Percentiles rank a stretch among this genome's conserved stretches.
These are phyloP conservation scores for Penicillium sp. DNA, from an alignment of 2,329 filamentous ascomycete genomes.

Conservation along the genomic window DNA sequence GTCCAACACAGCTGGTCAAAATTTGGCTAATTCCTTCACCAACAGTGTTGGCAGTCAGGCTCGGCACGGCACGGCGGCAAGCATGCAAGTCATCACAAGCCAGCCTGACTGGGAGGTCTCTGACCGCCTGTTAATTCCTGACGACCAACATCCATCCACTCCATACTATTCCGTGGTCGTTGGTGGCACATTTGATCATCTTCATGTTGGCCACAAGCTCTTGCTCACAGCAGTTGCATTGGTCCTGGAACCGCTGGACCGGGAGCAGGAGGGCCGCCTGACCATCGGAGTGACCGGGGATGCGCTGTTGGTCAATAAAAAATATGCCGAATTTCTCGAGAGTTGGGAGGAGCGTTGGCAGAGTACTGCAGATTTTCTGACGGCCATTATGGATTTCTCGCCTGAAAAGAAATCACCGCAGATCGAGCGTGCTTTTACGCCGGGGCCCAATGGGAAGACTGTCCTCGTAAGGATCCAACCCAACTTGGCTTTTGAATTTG, in stretches of 20 bases:
- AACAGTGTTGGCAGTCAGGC: conserved; percentile 32
- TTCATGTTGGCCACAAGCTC: conserved; percentile 95
- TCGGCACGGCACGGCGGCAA: conserved; percentile 21
- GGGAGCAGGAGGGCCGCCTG: conserved; percentile 55
- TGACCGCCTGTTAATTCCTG: conserved; percentile 24
- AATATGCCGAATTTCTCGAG: conserved; percentile 77
- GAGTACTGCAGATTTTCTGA: conserved; percentile 69
- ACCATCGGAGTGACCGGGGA: conserved; percentile 89
- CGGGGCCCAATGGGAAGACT: conserved; percentile 42
- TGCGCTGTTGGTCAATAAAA: conserved; percentile 82
- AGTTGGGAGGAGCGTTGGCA: conserved; percentile 73
- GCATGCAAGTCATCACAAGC: conserved; percentile 23
- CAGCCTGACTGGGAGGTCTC: conserved; percentile 25
- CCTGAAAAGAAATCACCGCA: conserved; percentile 39
- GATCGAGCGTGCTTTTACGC: conserved; percentile 35
- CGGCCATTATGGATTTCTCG: conserved; percentile 59
- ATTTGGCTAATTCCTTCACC: conserved; percentile 36
- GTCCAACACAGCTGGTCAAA: conserved; percentile 29
- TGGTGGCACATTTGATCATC: conserved; percentile 93
- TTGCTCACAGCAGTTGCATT: conserved; percentile 84
- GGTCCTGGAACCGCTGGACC: conserved; percentile 56
- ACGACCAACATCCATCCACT: conserved; percentile 15
- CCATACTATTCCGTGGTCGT: conserved; percentile 68
- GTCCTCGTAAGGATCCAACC: conserved; percentile 54
- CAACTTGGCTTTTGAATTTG: conserved; percentile 70